Base-by-base conservation (phyloP, 257 asterid species). In the Lycium ferocissimum region DNA sequence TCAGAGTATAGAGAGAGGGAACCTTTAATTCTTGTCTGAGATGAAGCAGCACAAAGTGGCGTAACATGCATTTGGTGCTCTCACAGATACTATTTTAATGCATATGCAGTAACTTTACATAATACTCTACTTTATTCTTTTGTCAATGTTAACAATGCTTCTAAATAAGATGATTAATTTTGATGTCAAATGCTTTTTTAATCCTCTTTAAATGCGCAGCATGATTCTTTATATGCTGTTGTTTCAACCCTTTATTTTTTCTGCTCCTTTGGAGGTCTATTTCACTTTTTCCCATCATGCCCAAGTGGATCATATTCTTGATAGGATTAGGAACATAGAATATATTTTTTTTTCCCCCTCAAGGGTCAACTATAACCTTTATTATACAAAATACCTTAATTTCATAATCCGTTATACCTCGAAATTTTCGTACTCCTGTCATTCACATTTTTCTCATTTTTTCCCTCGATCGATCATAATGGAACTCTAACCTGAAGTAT, bases 41-140 rank as follows among this genome's bases (percentile, higher is more conserved):
- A 83, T 82, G 72, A 54, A 86, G 93, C 83, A 91, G 94, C 96
- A 94, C 18, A 90, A 88, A 89, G 90, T 85, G 82, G 87, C 56
- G 76, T 66, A 65, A 3, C 56, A 11, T n/a, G 33, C 9, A 14
- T 7, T 14, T 3, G n/a, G 80, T 49, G 80, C 80, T 49, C 37
- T 4, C 20, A 26, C 38, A 20, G 1, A 72, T 26, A 65, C 12
- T 59, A 59, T 59, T 59, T 59, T 18, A 59, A 59, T 18, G 65
- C 65, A 20, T 20, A 15, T 7, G 65, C 65, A 59, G 11, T 58
- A 58, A 26, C 33, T 51, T 51, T 51, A 7, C 56, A 5, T 51
- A 51, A 51, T 51, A 51, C 12, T 51, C 0, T 40, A 40, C 7
- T 40, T 40, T 40, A 40, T 40, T 40, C 45, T 40, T 40, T 40